Conservation (phyloP, 75 land plant species). For the Pinus taeda region DNA sequence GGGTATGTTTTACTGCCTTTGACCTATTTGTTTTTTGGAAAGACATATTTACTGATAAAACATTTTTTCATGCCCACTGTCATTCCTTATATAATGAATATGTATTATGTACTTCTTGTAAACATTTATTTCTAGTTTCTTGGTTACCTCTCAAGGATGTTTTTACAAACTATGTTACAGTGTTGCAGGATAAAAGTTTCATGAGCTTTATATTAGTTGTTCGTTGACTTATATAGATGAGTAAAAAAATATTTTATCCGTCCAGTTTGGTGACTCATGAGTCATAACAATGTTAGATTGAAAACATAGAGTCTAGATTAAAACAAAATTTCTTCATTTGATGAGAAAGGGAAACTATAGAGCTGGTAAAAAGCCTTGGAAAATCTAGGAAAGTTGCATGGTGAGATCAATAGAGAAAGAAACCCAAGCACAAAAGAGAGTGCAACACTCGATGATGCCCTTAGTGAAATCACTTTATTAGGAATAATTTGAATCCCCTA, state of each 20-base stretch:
- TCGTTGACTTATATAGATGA: too few relatives aligned
- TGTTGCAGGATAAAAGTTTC: background rate
- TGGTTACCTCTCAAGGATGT: background rate
- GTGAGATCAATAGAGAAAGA: too few relatives aligned
- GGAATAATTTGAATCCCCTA: too few relatives aligned
- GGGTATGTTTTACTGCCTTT: conserved; percentile 34
- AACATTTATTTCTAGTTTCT: background rate
- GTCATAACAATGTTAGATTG: background rate
- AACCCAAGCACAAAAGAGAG: too few relatives aligned
- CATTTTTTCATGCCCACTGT: background rate
- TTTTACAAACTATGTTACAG: too few relatives aligned
- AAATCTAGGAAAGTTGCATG: too few relatives aligned
- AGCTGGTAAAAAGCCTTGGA: too few relatives aligned
- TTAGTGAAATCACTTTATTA: too few relatives aligned
- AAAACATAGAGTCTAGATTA: background rate
- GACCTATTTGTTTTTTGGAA: conserved; percentile 1
- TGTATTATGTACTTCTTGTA: background rate
- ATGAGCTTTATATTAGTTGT: background rate
- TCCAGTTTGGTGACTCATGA: background rate
- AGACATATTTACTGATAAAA: background rate
- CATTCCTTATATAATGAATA: background rate
- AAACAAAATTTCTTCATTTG: background rate
- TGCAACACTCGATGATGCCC: too few relatives aligned
- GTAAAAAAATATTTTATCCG: too few relatives aligned
- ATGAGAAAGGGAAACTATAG: background rate